These are phyloP conservation scores for Thelephora aurantiotincta DNA, from an alignment of 768 basidiomycete species.

Conservation along the genomic window DNA sequence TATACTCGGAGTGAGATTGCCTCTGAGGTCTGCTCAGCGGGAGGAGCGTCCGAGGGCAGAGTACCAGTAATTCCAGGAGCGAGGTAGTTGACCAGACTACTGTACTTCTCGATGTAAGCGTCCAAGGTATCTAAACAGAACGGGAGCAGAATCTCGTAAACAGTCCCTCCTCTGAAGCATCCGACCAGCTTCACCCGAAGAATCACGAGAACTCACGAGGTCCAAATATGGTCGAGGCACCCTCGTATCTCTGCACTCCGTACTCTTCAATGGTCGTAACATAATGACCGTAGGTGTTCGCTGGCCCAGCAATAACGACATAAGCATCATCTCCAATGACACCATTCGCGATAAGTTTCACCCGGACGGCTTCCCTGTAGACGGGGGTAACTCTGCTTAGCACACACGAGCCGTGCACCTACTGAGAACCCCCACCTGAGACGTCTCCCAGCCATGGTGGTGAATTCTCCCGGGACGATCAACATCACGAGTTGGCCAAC, in stretches of 20 bases:
- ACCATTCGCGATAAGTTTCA: constrained; percentile 45
- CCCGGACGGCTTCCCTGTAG: constrained; percentile 52
- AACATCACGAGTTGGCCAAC: constrained; percentile 66
- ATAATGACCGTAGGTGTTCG: constrained; percentile 69
- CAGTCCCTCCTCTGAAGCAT: neutral
- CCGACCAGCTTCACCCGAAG: too few species aligned
- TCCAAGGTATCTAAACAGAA: constrained; percentile 47
- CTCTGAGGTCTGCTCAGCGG: constrained; percentile 45
- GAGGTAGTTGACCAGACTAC: constrained; percentile 48
- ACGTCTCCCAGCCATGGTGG: constrained; percentile 71
- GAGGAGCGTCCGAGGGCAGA: constrained; percentile 49
- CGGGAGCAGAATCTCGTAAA: constrained; percentile 1
- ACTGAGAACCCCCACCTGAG: too few species aligned
- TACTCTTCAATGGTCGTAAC: constrained; percentile 65
- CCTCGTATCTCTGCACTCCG: constrained; percentile 64
- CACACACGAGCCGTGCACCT: constrained; percentile 4
- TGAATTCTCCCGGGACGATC: constrained; percentile 66
- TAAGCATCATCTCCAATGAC: constrained; percentile 55
- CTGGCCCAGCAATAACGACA: constrained; percentile 71
- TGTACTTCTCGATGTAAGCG: constrained; percentile 67
- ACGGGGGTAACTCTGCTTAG: neutral
- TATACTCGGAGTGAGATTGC: constrained; percentile 56
- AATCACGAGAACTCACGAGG: constrained; percentile 34
- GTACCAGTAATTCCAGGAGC: constrained; percentile 30
- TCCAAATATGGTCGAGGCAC: constrained; percentile 69